Evolutionary conservation across 495 filamentous ascomycete genomes (phyloP).

Genomic region (Podospora anserina): DNA sequence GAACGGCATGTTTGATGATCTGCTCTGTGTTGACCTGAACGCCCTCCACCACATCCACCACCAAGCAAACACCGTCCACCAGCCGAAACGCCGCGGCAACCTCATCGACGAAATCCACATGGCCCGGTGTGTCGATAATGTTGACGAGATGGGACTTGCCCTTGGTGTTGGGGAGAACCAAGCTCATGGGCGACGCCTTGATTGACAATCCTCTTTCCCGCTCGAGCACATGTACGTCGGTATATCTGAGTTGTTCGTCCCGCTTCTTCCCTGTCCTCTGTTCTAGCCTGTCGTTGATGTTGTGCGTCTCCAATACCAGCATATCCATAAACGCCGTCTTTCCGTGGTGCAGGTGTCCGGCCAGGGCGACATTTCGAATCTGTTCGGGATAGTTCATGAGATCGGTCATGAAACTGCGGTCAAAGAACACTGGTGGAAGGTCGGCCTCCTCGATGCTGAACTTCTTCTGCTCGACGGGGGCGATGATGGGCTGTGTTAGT

Average conservation of each 20-base stretch:
- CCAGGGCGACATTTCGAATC: constrained; percentile 86
- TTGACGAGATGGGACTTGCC: constrained; percentile 97
- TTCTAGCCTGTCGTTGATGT: constrained; percentile 70
- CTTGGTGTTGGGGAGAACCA: constrained; percentile 80
- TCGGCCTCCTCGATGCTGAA: constrained; percentile 90
- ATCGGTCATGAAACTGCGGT: constrained; percentile 87
- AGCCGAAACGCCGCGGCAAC: constrained; percentile 83
- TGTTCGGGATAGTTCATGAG: constrained; percentile 94
- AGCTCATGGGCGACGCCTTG: constrained; percentile 90
- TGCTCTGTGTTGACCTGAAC: constrained; percentile 96
- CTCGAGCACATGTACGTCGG: constrained; percentile 85
- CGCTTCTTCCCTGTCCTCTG: constrained; percentile 75
- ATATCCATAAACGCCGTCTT: constrained; percentile 99
- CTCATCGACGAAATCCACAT: constrained; percentile 98
- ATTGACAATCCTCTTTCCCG: constrained; percentile 88
- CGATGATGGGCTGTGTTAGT: constrained; percentile 87
- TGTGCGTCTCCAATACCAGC: constrained; percentile 92
- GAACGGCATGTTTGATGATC: constrained; percentile 90
- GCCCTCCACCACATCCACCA: constrained; percentile 97
- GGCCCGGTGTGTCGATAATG: constrained; percentile 91
- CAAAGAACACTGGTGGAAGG: constrained; percentile 81
- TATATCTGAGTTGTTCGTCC: constrained; percentile 92
- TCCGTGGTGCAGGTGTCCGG: constrained; percentile 92
- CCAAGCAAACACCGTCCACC: constrained; percentile 85
- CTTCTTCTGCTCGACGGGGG: constrained; percentile 89